phyloP scores from a whole-genome alignment of 306 rosid genomes.

The Castanea mollissima region DNA sequence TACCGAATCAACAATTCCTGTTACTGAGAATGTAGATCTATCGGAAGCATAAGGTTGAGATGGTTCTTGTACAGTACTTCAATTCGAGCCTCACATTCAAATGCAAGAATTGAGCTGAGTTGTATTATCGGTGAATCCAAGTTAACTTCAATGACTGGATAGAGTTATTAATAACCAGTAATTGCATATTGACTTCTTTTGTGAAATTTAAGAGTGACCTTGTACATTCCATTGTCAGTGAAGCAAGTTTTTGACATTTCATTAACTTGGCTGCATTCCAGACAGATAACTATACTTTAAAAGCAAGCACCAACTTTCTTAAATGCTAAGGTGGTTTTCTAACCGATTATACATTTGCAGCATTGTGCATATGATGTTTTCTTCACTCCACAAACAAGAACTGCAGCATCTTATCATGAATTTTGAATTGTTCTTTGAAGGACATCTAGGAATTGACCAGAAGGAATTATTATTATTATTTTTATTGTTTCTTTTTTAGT shows the following conservation, averaged over 20 bases:
- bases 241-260: not conserved
- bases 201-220: not conserved
- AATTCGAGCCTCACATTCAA: not conserved
- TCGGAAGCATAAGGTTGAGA: slow-evolving; percentile 43
- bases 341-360: too few species aligned
- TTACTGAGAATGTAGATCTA: slow-evolving; percentile 50
- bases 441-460: too few species aligned
- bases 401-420: too few species aligned
- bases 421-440: too few species aligned
- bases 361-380: too few species aligned
- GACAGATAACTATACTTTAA: too few species aligned
- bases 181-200: not conserved
- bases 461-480: too few species aligned
- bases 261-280: too few species aligned
- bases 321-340: too few species aligned
- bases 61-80: not conserved
- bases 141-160: not conserved
- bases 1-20: slow-evolving; percentile 45
- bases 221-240: not conserved
- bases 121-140: not conserved
- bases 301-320: too few species aligned
- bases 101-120: not conserved
- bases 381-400: too few species aligned
- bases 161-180: not conserved
- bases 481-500: too few species aligned